Base-by-base conservation (phyloP, 2,329 filamentous ascomycete species). In the Botrytis byssoidea region DNA sequence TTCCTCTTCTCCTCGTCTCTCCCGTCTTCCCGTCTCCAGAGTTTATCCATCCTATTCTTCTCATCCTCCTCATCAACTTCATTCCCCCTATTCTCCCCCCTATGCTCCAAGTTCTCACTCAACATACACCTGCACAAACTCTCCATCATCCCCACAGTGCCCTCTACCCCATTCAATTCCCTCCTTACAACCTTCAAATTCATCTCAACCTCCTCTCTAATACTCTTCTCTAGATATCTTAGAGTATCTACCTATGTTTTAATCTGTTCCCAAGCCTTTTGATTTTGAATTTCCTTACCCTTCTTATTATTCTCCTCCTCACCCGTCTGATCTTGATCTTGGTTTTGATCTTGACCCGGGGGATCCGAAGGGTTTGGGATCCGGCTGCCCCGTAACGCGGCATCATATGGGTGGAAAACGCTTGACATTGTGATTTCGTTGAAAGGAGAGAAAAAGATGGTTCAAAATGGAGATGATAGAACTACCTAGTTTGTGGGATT, bases 161-260 rank as follows among this genome's bases (percentile, higher is more conserved):
- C 3, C 25, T 55, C 25, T 18, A 57, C 7, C 3, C 6, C 51
- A 7, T 18, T 16, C 7, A 32, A 25, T 25, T 32, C 7, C n/a
- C 14, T 29, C n/a, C 1, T 14, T 3, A 32, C 6, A 14, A 6
- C n/a, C n/a, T 29, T 6, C 6, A n/a, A 32, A 18, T 3, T 57
- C 16, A 29, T 18, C n/a, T 18, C 51, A 8, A 8, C n/a, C 16
- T 29, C 4, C n/a, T 29, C 14, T 55, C 14, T 29, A 55, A 55
- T 18, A 5, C 2, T 8, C n/a, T 6, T 18, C 6, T 8, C 3
- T 0, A 57, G 1, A 29, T 18, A 3, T 29, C 1, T n/a, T 4
- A 57, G 4, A 29, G 0, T 7, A 57, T 18, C n/a, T 1, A 32
- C n/a, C 14, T 32, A 6, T 57, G 1, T 18, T 57, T 18, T 16